A percentile compares a stretch with the other conserved stretches of the same genome.
These are phyloP conservation scores for Barnettozyma hawaiiensis DNA, from an alignment of 1,139 yeast genomes.

Conservation along the genomic window DNA sequence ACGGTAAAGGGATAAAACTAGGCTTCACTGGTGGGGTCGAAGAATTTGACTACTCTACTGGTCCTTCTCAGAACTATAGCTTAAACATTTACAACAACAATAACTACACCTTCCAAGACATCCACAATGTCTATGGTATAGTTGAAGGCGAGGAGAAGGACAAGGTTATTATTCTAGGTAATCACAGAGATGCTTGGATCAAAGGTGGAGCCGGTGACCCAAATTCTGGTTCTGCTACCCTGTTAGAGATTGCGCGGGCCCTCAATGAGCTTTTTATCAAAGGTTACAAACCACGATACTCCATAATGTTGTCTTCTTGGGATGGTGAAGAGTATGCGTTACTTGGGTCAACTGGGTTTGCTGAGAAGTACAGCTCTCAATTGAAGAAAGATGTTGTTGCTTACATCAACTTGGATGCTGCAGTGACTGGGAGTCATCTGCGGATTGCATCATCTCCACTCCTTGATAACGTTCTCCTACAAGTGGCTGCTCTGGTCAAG, in stretches of 20 bases:
- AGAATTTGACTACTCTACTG: conserved; percentile 48
- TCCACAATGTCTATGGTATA: conserved; percentile 53
- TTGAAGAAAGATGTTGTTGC: conserved; percentile 47
- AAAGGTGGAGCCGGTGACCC: conserved; percentile 71
- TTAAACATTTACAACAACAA: conserved; percentile 51
- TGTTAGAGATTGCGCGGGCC: conserved; percentile 54
- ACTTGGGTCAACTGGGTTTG: conserved; percentile 65
- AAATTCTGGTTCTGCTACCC: conserved; percentile 56
- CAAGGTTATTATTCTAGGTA: conserved; percentile 56
- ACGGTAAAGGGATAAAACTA: conserved; percentile 46
- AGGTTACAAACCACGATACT: conserved; percentile 63
- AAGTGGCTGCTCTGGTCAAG: conserved; percentile 35
- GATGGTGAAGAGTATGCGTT: conserved; percentile 72
- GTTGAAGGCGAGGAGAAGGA: conserved; percentile 46
- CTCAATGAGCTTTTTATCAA: conserved; percentile 40
- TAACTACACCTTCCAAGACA: conserved; percentile 52
- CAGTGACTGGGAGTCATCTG: conserved; percentile 48
- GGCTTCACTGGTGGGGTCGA: conserved; percentile 35
- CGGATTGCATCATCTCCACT: conserved; percentile 47
- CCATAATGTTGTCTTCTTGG: conserved; percentile 61
- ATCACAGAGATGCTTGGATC: conserved; percentile 74
- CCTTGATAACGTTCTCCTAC: conserved; percentile 37
- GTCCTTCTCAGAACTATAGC: conserved; percentile 46
- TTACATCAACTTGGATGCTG: conserved; percentile 59
- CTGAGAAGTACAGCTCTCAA: conserved; percentile 44